A percentile compares a stretch with the other conserved stretches of the same genome.
Conservation (phyloP, 768 basidiomycete genomes). For the Dioszegia hungarica region DNA sequence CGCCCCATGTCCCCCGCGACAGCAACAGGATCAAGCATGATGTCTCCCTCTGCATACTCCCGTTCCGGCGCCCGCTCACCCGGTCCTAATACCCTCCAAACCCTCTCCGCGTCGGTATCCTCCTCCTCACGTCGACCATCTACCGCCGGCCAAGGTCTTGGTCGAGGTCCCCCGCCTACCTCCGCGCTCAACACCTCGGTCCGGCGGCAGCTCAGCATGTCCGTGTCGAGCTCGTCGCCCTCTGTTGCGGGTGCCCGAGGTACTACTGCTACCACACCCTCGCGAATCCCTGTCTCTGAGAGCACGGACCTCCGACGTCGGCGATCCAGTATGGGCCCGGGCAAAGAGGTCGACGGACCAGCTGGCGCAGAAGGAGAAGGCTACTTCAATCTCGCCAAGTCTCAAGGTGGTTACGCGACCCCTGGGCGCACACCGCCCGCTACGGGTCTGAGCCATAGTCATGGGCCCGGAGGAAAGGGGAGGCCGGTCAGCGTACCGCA, state of each 20-base stretch:
- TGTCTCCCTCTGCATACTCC: neutral
- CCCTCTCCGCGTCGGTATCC: constrained; percentile 12
- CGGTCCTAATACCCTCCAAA: constrained; percentile 6
- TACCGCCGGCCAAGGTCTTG: neutral
- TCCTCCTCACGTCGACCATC: neutral
- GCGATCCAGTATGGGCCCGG: constrained; percentile 25
- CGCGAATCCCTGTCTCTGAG: neutral
- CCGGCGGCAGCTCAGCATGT: neutral
- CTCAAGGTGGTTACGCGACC: neutral
- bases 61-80: constrained; percentile 1
- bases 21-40: too few species aligned
- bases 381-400: neutral
- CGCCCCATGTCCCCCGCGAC: neutral
- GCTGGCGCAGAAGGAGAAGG: neutral
- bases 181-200: neutral
- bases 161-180: neutral
- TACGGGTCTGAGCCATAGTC: neutral
- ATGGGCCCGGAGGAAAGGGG: constrained; percentile 9
- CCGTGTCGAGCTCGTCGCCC: neutral
- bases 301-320: neutral
- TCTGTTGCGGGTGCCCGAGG: neutral
- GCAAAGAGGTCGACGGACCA: neutral
- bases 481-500: constrained; percentile 32
- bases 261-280: neutral
- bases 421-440: constrained; percentile 3